phyloP scores from a whole-genome alignment of 2,329 filamentous ascomycete genomes.

The Hypoxylon rubiginosum region DNA sequence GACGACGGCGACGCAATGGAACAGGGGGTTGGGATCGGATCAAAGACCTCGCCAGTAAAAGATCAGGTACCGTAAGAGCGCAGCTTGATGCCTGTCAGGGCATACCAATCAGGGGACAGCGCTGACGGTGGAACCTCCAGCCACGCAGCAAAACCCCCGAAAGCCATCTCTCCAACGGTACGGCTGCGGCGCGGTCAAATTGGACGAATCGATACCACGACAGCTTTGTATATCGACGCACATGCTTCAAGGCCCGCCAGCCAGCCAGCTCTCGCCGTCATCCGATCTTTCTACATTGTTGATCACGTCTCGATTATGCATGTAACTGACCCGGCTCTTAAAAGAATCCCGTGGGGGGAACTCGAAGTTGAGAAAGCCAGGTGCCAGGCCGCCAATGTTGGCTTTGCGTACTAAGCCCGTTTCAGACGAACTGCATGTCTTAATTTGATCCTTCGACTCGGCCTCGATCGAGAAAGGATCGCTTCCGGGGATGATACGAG shows the following conservation, averaged over 20 bases:
- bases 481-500: conserved; percentile 1
- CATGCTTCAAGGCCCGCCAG: background rate
- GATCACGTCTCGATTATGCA: conserved; percentile 20
- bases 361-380: conserved; percentile 2
- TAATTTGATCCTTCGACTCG: conserved; percentile 37
- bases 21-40: conserved; percentile 31
- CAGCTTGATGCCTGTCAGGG: conserved; percentile 32
- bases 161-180: conserved; percentile 25
- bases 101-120: conserved; percentile 25
- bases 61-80: conserved; percentile 34
- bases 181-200: conserved; percentile 26
- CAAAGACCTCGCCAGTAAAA: conserved; percentile 19
- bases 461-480: conserved; percentile 34
- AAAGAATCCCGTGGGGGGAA: conserved; percentile 26
- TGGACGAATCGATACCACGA: conserved; percentile 25
- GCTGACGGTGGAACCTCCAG: conserved; percentile 4
- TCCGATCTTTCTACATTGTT: background rate
- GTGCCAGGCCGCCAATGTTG: conserved; percentile 20
- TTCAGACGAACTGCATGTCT: conserved; percentile 19
- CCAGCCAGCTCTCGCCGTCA: background rate
- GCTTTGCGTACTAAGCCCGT: conserved; percentile 25
- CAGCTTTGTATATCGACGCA: conserved; percentile 1
- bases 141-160: conserved; percentile 10
- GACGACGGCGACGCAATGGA: conserved; percentile 33
- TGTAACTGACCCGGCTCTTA: conserved; percentile 7